Conservation (phyloP, 768 basidiomycete species). For the Lentinula lateritia region DNA sequence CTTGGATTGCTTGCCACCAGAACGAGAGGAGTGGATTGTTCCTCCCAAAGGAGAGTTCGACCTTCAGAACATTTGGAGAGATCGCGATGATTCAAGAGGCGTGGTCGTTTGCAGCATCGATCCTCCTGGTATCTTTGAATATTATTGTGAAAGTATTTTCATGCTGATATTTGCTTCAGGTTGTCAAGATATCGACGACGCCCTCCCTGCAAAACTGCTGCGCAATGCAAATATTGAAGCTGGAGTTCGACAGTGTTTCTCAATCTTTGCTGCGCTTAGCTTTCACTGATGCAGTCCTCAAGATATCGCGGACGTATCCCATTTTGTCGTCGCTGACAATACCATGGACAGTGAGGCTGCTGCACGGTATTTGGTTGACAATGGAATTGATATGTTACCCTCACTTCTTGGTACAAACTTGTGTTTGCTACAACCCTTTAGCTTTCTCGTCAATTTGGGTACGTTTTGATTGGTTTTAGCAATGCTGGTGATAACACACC, state of each 20-base stretch:
- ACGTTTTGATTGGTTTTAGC: conserved; percentile 3
- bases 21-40: conserved; percentile 92
- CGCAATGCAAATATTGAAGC: conserved; percentile 95
- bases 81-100: conserved; percentile 81
- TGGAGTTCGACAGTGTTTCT: conserved; percentile 80
- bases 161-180: conserved; percentile 33
- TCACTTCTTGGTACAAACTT: conserved; percentile 90
- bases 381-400: conserved; percentile 98
- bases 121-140: conserved; percentile 64
- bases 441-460: conserved; percentile 98
- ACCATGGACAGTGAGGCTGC: conserved; percentile 97
- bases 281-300: neutral
- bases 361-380: conserved; percentile 97
- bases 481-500: conserved; percentile 7
- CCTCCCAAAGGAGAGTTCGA: conserved; percentile 58
- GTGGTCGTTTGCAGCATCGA: conserved; percentile 94
- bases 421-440: conserved; percentile 87
- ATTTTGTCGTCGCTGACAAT: conserved; percentile 90
- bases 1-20: conserved; percentile 79
- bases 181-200: conserved; percentile 98
- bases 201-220: conserved; percentile 80
- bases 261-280: neutral
- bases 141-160: neutral
- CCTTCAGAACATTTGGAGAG: conserved; percentile 56
- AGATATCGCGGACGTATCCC: conserved; percentile 99